Conservation (phyloP, 352 stramenopile species). For the Elongisporangium prolatum region DNA sequence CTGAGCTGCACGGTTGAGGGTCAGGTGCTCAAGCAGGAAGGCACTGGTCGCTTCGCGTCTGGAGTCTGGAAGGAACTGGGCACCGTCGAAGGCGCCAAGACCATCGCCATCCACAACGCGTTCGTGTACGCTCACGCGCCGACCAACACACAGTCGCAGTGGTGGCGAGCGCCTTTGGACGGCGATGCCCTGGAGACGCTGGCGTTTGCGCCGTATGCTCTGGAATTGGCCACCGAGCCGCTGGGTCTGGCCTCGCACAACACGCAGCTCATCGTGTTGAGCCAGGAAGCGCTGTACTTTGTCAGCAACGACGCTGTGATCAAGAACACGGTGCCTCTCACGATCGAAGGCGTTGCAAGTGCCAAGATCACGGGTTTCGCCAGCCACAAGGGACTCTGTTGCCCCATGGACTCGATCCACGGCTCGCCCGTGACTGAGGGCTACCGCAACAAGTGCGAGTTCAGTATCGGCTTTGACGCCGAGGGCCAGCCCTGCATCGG, state of each 20-base stretch:
- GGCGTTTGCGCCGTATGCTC: slow-evolving; percentile 32
- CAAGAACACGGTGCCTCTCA: slow-evolving; percentile 28
- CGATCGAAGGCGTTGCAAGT: slow-evolving; percentile 7
- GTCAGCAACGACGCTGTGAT: slow-evolving; percentile 27
- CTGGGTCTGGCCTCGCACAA: slow-evolving; percentile 77
- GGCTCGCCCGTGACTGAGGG: slow-evolving; percentile 79
- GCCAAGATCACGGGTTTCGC: slow-evolving; percentile 50
- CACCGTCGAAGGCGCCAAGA: slow-evolving; percentile 26
- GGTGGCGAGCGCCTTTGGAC: slow-evolving; percentile 48
- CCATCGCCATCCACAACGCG: slow-evolving; percentile 70
- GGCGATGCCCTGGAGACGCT: slow-evolving; percentile 43
- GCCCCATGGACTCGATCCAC: slow-evolving; percentile 83
- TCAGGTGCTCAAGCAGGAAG: slow-evolving; percentile 65
- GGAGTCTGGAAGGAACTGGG: slow-evolving; percentile 57
- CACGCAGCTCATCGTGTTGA: slow-evolving; percentile 64
- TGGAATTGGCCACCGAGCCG: slow-evolving; percentile 15
- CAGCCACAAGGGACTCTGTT: slow-evolving; percentile 82
- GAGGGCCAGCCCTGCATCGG: slow-evolving; percentile 77
- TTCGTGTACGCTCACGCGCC: slow-evolving; percentile 56
- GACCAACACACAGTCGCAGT: slow-evolving; percentile 12
- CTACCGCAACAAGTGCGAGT: slow-evolving; percentile 98
- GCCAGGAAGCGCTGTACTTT: slow-evolving; percentile 32
- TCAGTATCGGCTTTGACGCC: slow-evolving; percentile 90
- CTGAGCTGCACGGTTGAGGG: slow-evolving; percentile 56
- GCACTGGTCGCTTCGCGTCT: slow-evolving; percentile 51